A percentile compares a stretch with the other conserved stretches of the same genome.
These are phyloP conservation scores for Amesomyces nigricolor DNA, from an alignment of 2,329 filamentous ascomycete genomes.

Conservation along the genomic window DNA sequence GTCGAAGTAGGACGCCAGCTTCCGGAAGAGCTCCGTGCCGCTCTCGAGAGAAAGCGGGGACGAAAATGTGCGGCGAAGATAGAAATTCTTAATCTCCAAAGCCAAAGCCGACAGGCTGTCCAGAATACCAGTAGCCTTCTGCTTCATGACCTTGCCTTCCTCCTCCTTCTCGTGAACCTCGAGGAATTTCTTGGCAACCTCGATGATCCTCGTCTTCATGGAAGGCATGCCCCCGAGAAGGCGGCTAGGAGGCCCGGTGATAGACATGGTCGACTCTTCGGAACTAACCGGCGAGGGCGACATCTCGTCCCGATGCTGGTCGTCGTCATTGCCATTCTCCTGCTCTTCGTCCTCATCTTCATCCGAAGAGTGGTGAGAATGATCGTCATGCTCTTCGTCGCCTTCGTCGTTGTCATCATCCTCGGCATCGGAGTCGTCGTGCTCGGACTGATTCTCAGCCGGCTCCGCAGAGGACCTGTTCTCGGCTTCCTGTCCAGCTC, in stretches of 20 bases:
- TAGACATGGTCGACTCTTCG: conserved; percentile 59
- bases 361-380: conserved; percentile 44
- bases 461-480: conserved; percentile 29
- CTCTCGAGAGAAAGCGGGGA: conserved; percentile 41
- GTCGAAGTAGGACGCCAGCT: conserved; percentile 78
- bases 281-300: conserved; percentile 64
- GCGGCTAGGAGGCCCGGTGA: conserved; percentile 49
- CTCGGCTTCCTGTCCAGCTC: conserved; percentile 22
- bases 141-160: conserved; percentile 64
- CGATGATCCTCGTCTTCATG: conserved; percentile 66
- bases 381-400: conserved; percentile 36
- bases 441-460: conserved; percentile 19
- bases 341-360: conserved; percentile 51
- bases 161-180: conserved; percentile 75
- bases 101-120: conserved; percentile 66
- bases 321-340: conserved; percentile 46
- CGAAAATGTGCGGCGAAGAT: conserved; percentile 48
- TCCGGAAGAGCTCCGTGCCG: conserved; percentile 64
- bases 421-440: conserved; percentile 27
- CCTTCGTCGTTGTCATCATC: conserved; percentile 33
- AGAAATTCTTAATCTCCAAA: conserved; percentile 65
- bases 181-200: conserved; percentile 76
- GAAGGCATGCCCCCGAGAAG: conserved; percentile 46
- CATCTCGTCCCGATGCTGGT: conserved; percentile 48
- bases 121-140: conserved; percentile 72